Conservation (phyloP, 2,329 filamentous ascomycete species). For the Ambrosiella cleistominuta region DNA sequence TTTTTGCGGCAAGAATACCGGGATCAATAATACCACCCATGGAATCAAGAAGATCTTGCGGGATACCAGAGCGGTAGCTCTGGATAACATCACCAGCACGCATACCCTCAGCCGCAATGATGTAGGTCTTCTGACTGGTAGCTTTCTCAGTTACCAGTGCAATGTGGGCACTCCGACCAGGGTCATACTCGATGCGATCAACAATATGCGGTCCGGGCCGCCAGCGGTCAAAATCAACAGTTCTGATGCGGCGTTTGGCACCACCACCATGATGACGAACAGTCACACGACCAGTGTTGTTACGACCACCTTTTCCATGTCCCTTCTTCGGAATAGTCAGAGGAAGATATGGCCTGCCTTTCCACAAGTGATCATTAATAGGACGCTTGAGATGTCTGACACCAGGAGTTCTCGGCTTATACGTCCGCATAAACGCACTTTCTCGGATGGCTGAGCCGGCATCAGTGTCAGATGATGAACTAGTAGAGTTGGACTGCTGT, state of each 20-base stretch:
- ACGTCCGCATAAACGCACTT: constrained; percentile 50
- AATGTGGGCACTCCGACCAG: constrained; percentile 82
- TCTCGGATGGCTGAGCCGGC: background rate
- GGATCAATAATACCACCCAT: constrained; percentile 92
- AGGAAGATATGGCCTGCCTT: constrained; percentile 64
- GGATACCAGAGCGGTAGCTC: constrained; percentile 82
- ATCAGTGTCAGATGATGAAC: background rate
- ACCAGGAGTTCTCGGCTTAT: constrained; percentile 86
- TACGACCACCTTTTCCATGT: constrained; percentile 80
- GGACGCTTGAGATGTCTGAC: constrained; percentile 78
- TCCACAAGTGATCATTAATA: constrained; percentile 94
- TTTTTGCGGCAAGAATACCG: constrained; percentile 88
- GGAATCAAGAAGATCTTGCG: constrained; percentile 64
- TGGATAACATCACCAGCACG: constrained; percentile 79
- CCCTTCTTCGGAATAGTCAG: constrained; percentile 88
- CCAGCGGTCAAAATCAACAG: constrained; percentile 70
- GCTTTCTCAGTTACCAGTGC: constrained; percentile 63
- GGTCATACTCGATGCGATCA: constrained; percentile 91
- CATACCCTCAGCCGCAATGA: constrained; percentile 89
- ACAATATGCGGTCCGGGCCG: constrained; percentile 70
- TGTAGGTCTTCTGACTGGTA: constrained; percentile 67
- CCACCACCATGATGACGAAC: constrained; percentile 87
- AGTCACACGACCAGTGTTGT: constrained; percentile 69
- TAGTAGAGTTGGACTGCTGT: background rate
- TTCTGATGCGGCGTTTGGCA: constrained; percentile 77